Evolutionary conservation across 1,139 yeast genomes (phyloP).

Genomic region (Protomyces arabidopsidicola): DNA sequence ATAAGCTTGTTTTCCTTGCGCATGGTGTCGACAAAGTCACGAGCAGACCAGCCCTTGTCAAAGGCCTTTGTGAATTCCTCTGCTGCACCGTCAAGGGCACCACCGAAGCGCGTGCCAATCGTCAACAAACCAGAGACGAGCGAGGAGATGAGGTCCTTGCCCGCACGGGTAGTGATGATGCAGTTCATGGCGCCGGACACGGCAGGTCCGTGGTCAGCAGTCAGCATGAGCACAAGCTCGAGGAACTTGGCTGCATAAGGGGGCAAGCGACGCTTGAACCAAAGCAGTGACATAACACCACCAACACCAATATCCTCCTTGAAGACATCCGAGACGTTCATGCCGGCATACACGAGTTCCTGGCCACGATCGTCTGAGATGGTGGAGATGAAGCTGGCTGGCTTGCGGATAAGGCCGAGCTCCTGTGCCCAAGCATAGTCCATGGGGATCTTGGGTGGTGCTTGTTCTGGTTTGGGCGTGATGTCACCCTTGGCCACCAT

Average conservation of each 20-base stretch:
- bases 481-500: slow-evolving; percentile 43
- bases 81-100: slow-evolving; percentile 49
- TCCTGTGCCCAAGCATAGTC: slow-evolving; percentile 50
- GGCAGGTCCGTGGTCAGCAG: slow-evolving; percentile 51
- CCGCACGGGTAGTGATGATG: slow-evolving; percentile 48
- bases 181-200: slow-evolving; percentile 50
- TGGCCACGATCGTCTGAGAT: slow-evolving; percentile 50
- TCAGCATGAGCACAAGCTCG: slow-evolving; percentile 49
- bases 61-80: slow-evolving; percentile 46
- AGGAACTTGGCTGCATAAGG: slow-evolving; percentile 46
- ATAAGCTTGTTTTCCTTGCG: slow-evolving; percentile 48
- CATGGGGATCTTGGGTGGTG: slow-evolving; percentile 48
- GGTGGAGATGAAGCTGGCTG: slow-evolving; percentile 48
- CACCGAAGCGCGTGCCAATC: slow-evolving; percentile 48
- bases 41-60: slow-evolving; percentile 47
- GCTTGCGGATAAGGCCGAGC: slow-evolving; percentile 48
- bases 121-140: slow-evolving; percentile 47
- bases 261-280: slow-evolving; percentile 48
- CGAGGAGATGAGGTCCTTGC: slow-evolving; percentile 48
- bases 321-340: slow-evolving; percentile 48
- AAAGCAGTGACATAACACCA: slow-evolving; percentile 48
- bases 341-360: slow-evolving; percentile 47
- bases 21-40: slow-evolving; percentile 48
- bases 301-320: slow-evolving; percentile 49
- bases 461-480: slow-evolving; percentile 44